Conservation (phyloP, 352 stramenopile genomes). For the Pythium vanterpoolii region DNA sequence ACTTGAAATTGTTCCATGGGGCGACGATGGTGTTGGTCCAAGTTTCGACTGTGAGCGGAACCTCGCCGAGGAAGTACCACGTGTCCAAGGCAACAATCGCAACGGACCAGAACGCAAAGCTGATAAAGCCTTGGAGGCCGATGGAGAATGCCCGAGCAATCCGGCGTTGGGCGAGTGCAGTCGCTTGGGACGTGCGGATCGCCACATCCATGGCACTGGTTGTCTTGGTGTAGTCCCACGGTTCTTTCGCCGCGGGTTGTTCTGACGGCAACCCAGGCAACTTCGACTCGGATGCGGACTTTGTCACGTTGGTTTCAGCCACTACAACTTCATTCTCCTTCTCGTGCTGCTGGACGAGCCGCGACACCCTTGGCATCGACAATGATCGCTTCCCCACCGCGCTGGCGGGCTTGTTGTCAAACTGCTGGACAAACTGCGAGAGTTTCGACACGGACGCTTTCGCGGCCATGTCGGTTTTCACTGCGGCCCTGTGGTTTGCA, state of each 20-base stretch:
- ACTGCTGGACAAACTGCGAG: too few species aligned
- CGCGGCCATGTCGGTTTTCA: too few species aligned
- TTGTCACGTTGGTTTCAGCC: not conserved
- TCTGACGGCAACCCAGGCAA: too few species aligned
- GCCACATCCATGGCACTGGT: not conserved
- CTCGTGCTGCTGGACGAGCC: not conserved
- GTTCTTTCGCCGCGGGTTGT: not conserved
- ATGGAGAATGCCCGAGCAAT: constrained; percentile 26
- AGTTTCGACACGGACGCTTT: too few species aligned
- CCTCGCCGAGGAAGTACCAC: constrained; percentile 43
- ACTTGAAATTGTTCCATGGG: constrained; percentile 87
- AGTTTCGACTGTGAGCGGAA: not conserved
- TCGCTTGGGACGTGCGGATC: not conserved
- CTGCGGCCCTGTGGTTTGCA: not conserved
- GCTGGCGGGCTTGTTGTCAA: too few species aligned
- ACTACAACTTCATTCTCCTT: not conserved
- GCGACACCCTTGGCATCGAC: not conserved
- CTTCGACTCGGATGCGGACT: too few species aligned
- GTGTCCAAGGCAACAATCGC: constrained; percentile 53
- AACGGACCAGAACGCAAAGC: constrained; percentile 35
- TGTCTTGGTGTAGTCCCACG: constrained; percentile 2
- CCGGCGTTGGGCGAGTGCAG: constrained; percentile 7
- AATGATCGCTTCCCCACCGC: too few species aligned
- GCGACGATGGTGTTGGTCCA: constrained; percentile 36
- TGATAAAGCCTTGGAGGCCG: constrained; percentile 39